Percentiles rank a stretch among this genome's conserved stretches.
Evolutionary conservation across 352 stramenopile genomes (phyloP).

Genomic region (Thraustochytrium aureum): DNA sequence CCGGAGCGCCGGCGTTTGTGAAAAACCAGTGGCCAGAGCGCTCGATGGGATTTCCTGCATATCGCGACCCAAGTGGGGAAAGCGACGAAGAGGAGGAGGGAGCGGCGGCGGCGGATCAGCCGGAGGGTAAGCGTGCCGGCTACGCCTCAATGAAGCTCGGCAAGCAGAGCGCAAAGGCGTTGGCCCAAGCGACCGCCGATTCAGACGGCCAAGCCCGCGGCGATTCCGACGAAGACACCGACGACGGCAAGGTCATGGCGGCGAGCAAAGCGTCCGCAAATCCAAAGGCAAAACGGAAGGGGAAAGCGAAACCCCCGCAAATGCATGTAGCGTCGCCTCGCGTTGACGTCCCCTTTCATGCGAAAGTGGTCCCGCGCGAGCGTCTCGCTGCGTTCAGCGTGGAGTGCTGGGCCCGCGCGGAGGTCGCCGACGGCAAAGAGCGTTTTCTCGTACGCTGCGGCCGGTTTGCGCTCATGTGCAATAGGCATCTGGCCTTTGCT

Average conservation of each 20-base stretch:
- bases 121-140: no score
- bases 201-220: neutral
- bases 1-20: conserved; percentile 73
- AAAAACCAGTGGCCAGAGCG: conserved; percentile 76
- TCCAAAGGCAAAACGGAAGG: neutral
- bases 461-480: conserved; percentile 68
- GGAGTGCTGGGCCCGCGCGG: conserved; percentile 72
- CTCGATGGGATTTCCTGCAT: conserved; percentile 62
- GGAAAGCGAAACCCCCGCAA: neutral
- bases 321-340: conserved; percentile 16
- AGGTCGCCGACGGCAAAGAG: conserved; percentile 68
- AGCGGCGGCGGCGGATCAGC: neutral
- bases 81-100: conserved; percentile 8
- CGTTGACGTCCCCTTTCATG: conserved; percentile 40
- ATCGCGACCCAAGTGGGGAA: neutral
- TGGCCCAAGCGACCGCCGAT: neutral
- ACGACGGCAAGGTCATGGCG: neutral
- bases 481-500: conserved; percentile 72
- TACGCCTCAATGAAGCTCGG: no score
- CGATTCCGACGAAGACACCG: neutral
- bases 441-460: conserved; percentile 71
- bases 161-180: no score
- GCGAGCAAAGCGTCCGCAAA: neutral
- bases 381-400: conserved; percentile 64
- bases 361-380: conserved; percentile 19